Conservation (phyloP, 2,329 filamentous ascomycete genomes). For the Aspergillus sp. region DNA sequence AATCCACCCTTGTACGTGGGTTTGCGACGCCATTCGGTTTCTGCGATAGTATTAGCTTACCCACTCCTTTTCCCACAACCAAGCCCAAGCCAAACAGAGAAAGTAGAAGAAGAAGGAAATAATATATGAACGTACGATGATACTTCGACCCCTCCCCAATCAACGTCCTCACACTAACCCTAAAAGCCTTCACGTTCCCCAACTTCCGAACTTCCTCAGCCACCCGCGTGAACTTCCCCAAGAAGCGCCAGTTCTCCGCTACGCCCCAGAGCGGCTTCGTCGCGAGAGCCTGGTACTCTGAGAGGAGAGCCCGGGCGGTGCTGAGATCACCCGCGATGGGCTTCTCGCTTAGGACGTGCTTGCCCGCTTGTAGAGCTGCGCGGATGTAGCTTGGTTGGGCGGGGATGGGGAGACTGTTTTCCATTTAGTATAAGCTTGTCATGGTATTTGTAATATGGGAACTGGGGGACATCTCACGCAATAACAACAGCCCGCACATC, state of each 20-base stretch:
- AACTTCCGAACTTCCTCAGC: constrained; percentile 49
- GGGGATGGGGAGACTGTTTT: constrained; percentile 52
- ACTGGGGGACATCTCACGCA: constrained; percentile 38
- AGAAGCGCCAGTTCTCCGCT: constrained; percentile 61
- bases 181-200: constrained; percentile 54
- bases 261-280: constrained; percentile 49
- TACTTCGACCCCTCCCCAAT: constrained; percentile 57
- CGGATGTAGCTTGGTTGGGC: constrained; percentile 55
- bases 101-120: constrained; percentile 12
- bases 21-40: constrained; percentile 58
- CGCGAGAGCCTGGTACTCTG: constrained; percentile 50
- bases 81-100: no score
- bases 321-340: constrained; percentile 58
- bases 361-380: constrained; percentile 52
- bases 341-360: constrained; percentile 60
- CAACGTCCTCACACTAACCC: constrained; percentile 47
- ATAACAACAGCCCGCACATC: constrained; percentile 56
- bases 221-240: constrained; percentile 50
- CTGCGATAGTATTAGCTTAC: constrained; percentile 19
- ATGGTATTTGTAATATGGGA: not conserved
- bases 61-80: no score
- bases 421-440: no score
- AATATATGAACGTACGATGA: constrained; percentile 49
- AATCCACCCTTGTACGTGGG: constrained; percentile 62
- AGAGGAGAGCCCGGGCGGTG: constrained; percentile 52